A percentile compares a stretch with the other conserved stretches of the same genome.
Conservation (phyloP, 345 rosid species). For the Aurinia saxatilis region DNA sequence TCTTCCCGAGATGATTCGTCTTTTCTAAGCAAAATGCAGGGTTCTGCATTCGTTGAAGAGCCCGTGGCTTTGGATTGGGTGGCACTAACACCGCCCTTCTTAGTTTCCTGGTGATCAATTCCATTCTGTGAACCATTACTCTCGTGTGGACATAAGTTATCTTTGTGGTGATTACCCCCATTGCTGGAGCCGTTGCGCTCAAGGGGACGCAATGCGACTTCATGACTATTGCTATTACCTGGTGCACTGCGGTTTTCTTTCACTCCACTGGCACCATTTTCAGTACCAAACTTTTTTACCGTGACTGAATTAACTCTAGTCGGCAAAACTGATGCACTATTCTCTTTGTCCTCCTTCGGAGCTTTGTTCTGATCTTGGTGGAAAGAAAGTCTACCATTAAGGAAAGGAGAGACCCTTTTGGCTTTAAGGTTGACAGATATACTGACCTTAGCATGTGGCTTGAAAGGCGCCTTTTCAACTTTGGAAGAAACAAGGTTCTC, state of each 20-base stretch:
- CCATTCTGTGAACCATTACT: slow-evolving; percentile 29
- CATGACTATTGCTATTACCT: slow-evolving; percentile 2
- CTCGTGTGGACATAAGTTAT: slow-evolving; percentile 26
- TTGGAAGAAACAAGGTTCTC: slow-evolving; percentile 31
- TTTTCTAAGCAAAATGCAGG: slow-evolving; percentile 54
- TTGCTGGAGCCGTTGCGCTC: slow-evolving; percentile 16
- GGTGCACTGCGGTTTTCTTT: slow-evolving; percentile 23
- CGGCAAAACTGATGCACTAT: slow-evolving; percentile 22
- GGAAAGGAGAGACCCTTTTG: slow-evolving; percentile 37
- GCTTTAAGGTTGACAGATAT: slow-evolving; percentile 49
- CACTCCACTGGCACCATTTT: slow-evolving; percentile 24
- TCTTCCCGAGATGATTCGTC: slow-evolving; percentile 51
- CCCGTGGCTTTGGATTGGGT: slow-evolving; percentile 24
- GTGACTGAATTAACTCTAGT: slow-evolving; percentile 31
- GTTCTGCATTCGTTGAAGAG: slow-evolving; percentile 31
- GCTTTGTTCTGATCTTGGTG: slow-evolving; percentile 36
- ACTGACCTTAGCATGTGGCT: slow-evolving; percentile 45
- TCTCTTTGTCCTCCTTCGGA: slow-evolving; percentile 40
- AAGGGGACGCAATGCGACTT: not conserved
- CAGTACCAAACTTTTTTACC: slow-evolving; percentile 31
- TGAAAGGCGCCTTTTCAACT: slow-evolving; percentile 52
- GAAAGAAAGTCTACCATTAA: slow-evolving; percentile 41
- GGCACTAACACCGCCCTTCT: slow-evolving; percentile 27
- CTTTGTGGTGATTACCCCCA: slow-evolving; percentile 24
- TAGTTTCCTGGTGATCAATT: slow-evolving; percentile 28